A percentile compares a stretch with the other conserved stretches of the same genome.
phyloP scores from a whole-genome alignment of 306 rosid species.

The Quercus alba region DNA sequence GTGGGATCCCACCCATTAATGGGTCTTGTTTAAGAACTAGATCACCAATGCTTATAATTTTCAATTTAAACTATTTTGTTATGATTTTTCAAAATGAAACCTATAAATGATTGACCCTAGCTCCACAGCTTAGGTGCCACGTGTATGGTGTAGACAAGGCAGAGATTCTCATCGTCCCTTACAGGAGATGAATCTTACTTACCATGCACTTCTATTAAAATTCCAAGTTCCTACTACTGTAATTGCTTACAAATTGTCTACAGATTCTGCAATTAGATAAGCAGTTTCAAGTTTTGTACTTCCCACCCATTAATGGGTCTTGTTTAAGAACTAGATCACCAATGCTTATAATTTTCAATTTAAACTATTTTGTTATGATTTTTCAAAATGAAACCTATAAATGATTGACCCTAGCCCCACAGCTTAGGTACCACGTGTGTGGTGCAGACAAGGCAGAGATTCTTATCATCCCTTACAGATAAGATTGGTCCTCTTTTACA shows the following conservation, averaged over 20 bases:
- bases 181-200: neutral
- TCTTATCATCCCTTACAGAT: neutral
- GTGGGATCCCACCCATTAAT: neutral
- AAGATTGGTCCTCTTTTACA: neutral
- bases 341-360: neutral
- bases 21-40: neutral
- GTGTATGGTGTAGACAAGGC: neutral
- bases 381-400: neutral
- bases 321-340: neutral
- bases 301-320: neutral
- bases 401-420: neutral
- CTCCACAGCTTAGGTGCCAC: neutral
- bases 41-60: neutral
- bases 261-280: neutral
- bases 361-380: neutral
- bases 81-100: neutral
- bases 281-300: neutral
- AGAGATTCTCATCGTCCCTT: neutral
- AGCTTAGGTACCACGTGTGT: neutral
- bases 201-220: neutral
- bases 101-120: neutral
- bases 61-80: neutral
- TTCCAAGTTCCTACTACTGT: neutral
- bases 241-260: neutral
- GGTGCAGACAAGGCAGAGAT: neutral